phyloP scores from a whole-genome alignment of 75 land plant genomes.

The Cupressus sempervirens region DNA sequence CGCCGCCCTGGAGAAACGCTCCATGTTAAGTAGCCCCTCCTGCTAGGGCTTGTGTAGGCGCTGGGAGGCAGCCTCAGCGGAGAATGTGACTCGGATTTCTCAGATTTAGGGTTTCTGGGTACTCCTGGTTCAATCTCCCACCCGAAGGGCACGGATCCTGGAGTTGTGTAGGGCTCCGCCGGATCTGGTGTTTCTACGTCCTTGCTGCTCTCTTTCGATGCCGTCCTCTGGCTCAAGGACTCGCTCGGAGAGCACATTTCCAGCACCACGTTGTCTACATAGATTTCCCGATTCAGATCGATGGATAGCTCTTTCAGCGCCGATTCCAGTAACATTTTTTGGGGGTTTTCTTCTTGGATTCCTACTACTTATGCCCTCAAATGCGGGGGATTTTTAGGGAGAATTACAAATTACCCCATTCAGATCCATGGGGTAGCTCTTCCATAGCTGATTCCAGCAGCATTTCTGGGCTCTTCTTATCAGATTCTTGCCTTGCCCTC shows the following conservation, averaged over 20 bases:
- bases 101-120: not conserved
- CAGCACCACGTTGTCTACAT: not conserved
- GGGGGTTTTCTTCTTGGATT: not conserved
- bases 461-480: not conserved
- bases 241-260: conserved; percentile 1
- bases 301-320: conserved; percentile 6
- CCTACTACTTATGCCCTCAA: too few species aligned
- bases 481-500: too few species aligned
- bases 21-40: not conserved
- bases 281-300: not conserved
- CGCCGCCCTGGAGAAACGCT: not conserved
- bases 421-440: too few species aligned
- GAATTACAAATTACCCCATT: too few species aligned
- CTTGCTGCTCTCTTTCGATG: not conserved
- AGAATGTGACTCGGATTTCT: not conserved
- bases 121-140: conserved; percentile 5
- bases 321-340: conserved; percentile 5
- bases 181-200: not conserved
- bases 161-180: not conserved
- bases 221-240: not conserved
- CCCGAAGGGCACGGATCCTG: not conserved
- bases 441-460: conserved; percentile 1
- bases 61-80: conserved; percentile 1
- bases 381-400: too few species aligned
- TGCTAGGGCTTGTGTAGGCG: not conserved